Conservation (phyloP, 352 stramenopile species). For the Pythium scleroteichum region DNA sequence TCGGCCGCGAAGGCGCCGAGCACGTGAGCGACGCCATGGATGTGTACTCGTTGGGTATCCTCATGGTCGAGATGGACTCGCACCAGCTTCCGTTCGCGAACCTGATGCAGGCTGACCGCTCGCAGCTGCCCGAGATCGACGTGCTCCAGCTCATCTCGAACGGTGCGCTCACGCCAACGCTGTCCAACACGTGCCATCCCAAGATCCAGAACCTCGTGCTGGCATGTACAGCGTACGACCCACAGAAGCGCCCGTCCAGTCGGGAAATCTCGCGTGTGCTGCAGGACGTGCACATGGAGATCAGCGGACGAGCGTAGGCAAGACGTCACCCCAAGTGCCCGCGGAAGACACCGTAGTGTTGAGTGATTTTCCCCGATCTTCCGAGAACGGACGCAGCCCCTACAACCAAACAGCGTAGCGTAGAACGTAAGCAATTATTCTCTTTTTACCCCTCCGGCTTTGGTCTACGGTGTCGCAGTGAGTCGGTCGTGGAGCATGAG, state of each 20-base stretch:
- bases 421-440: constrained; percentile 2
- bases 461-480: background rate
- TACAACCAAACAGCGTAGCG: background rate
- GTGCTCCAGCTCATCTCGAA: constrained; percentile 70
- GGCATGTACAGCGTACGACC: constrained; percentile 35
- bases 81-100: constrained; percentile 72
- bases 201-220: constrained; percentile 49
- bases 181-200: constrained; percentile 51
- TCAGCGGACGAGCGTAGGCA: constrained; percentile 4
- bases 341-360: background rate
- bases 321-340: too few relatives aligned
- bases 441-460: background rate
- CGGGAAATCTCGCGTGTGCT: constrained; percentile 20
- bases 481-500: constrained; percentile 55
- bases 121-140: constrained; percentile 55
- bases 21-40: constrained; percentile 46
- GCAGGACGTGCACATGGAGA: constrained; percentile 18
- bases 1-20: constrained; percentile 48
- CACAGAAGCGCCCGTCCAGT: constrained; percentile 34
- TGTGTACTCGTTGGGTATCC: constrained; percentile 69
- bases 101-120: constrained; percentile 59
- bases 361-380: background rate
- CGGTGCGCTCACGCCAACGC: constrained; percentile 52
- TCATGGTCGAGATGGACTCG: constrained; percentile 72
- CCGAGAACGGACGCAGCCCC: background rate